Base-by-base conservation (phyloP, 345 rosid genomes). In the Eucalyptus guilfoylei region DNA sequence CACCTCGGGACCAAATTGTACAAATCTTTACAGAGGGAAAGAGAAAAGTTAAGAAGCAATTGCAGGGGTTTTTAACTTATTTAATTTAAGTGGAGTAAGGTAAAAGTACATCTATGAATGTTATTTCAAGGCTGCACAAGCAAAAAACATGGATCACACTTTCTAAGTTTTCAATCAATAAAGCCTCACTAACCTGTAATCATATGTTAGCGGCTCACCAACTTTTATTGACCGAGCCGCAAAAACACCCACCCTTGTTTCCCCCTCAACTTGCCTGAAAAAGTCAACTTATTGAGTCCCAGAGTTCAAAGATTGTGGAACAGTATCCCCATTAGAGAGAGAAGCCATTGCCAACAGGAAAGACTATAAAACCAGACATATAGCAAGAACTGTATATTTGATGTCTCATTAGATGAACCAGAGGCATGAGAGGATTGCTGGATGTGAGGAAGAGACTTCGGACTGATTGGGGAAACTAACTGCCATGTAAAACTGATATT, bases 1-100 rank as follows among this genome's bases (percentile, higher is more conserved):
- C 89, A 95, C 99, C 90, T 97, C 99, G 10, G 97, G 94, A 88
- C 99, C 99, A 90, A 96, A 97, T 92, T 96, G 98, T 81, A 97
- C 96, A 94, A 96, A 97, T 92, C 99, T 97, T 86, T 32, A 86
- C 37, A 86, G 30, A 87, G 30, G 34, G 85, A 91, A 48, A 87
- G 21, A 86, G 40, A 49, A 86, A n/a, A 32, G 44, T 72, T 72
- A 34, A 72, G n/a, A 32, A 49, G 55, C 55, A 40, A 30, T n/a
- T 16, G 42, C 87, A 86, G 55, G 87, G 21, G 44, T 44, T 9
- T 9, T 72, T 19, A 40, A 21, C 47, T 40, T 76, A 76, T 37
- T 76, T 40, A 76, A 26, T 76, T 76, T 76, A 47, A 85, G 87
- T 30, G 50, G 55, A 85, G 23, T n/a, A 28, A 14, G 87, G 32